A percentile compares a stretch with the other conserved stretches of the same genome.
These are phyloP conservation scores for Manihot esculenta DNA, from an alignment of 441 rosid species.

Conservation along the genomic window DNA sequence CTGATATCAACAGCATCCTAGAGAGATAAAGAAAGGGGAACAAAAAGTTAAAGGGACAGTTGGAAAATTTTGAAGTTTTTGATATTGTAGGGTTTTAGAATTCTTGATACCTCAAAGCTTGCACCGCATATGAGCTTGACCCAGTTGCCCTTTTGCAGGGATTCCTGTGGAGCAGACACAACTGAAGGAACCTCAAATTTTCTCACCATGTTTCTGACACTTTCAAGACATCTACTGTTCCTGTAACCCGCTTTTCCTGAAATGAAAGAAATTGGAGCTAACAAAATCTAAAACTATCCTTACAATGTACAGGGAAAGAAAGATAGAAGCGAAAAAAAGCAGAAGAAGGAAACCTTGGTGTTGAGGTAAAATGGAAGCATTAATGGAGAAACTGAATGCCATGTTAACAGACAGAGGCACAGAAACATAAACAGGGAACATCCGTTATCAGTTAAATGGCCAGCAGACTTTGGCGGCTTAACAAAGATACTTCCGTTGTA, in stretches of 20 bases:
- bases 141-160: slow-evolving; percentile 58
- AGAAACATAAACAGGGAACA: neutral
- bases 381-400: slow-evolving; percentile 36
- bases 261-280: neutral
- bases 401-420: slow-evolving; percentile 1
- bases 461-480: slow-evolving; percentile 7
- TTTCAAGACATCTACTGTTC: slow-evolving; percentile 27
- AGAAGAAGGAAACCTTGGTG: slow-evolving; percentile 28
- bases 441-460: slow-evolving; percentile 15
- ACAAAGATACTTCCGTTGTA: too few relatives aligned
- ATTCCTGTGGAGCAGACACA: slow-evolving; percentile 42
- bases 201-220: slow-evolving; percentile 36
- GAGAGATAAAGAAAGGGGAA: neutral
- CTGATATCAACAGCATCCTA: slow-evolving; percentile 62
- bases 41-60: slow-evolving; percentile 1
- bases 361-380: slow-evolving; percentile 28
- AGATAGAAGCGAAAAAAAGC: neutral
- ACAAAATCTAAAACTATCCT: neutral
- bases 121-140: slow-evolving; percentile 76
- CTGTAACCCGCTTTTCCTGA: slow-evolving; percentile 22
- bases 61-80: neutral
- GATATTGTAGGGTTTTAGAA: neutral
- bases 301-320: neutral
- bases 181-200: slow-evolving; percentile 38
- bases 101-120: slow-evolving; percentile 53